Base-by-base conservation (phyloP, 495 filamentous ascomycete species). In the Hypoxylon fuscum region DNA sequence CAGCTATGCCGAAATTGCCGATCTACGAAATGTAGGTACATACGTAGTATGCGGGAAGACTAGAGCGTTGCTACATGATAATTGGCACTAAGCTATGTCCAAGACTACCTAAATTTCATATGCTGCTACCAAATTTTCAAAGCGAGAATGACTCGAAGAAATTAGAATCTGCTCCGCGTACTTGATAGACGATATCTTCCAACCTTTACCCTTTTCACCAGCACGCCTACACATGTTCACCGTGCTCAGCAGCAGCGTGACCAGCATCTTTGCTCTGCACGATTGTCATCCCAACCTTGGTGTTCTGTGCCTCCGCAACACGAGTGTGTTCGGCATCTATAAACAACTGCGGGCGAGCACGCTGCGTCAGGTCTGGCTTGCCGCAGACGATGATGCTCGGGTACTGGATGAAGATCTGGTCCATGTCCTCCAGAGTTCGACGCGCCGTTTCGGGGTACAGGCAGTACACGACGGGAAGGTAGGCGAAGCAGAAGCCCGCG, bases 381-480 rank as follows among this genome's bases (percentile, higher is more conserved):
- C 72, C 66, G n/a, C 62, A 66, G n/a, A 75, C 73, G 22, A 75
- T 50, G n/a, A 72, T 37, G 1, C 70, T 69, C 5, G 69, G 73
- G 38, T 75, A 68, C 18, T 68, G 66, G 15, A 71, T 58, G 56
- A 75, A 75, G 38, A 74, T 72, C 1, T 72, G 51, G 22, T 75
- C 72, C 73, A 75, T 74, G 27, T 75, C 72, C 37, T 75, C 73
- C 0, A 74, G 65, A 0, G 70, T 72, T 1, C 73, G 64, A 0
- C 63, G 55, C 4, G 72, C 67, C 1, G 73, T 74, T 38, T 75
- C 73, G 0, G 73, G 73, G 23, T 75, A 75, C 20, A 74, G 62
- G 11, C 63, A 50, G 8, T 64, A 68, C 2, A 75, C 72, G 11
- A 71, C 46, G n/a, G 72, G 72, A 23, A 71, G 72, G 41, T 54